phyloP scores from a whole-genome alignment of 495 filamentous ascomycete genomes.

The Trichoderma orchidacearum region DNA sequence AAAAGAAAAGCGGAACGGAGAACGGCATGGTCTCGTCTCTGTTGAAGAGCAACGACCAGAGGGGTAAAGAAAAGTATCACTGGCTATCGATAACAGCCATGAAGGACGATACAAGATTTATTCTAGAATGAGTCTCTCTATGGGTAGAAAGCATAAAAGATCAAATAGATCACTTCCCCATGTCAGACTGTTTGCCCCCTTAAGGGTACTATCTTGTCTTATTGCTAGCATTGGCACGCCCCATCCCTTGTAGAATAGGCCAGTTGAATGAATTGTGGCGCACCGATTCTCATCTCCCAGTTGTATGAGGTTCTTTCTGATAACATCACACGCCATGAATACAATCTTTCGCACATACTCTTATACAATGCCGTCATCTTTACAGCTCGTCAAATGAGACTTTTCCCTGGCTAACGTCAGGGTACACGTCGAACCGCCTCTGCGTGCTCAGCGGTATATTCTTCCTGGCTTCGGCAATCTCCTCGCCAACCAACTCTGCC shows the following conservation, averaged over 20 bases:
- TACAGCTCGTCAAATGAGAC: conserved; percentile 14
- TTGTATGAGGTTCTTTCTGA: no score
- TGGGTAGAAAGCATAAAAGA: neutral
- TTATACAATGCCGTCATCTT: no score
- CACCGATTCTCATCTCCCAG: no score
- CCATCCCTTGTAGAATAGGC: no score
- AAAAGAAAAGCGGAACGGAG: no score
- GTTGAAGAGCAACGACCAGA: neutral
- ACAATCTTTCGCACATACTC: no score
- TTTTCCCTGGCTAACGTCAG: conserved; percentile 57
- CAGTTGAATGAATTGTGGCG: no score
- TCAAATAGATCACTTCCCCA: neutral
- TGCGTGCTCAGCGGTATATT: conserved; percentile 77
- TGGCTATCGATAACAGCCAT: neutral
- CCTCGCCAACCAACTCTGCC: conserved; percentile 56
- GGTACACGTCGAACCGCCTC: conserved; percentile 90
- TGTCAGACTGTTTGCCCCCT: no score
- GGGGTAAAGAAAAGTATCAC: neutral
- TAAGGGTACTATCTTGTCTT: no score
- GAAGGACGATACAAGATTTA: neutral
- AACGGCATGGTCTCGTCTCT: neutral
- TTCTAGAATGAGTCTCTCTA: neutral
- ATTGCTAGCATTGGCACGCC: no score
- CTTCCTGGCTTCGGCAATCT: conserved; percentile 64
- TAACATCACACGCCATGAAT: no score